Base-by-base conservation (phyloP, 2,329 filamentous ascomycete genomes). In the Colletotrichum sp. region DNA sequence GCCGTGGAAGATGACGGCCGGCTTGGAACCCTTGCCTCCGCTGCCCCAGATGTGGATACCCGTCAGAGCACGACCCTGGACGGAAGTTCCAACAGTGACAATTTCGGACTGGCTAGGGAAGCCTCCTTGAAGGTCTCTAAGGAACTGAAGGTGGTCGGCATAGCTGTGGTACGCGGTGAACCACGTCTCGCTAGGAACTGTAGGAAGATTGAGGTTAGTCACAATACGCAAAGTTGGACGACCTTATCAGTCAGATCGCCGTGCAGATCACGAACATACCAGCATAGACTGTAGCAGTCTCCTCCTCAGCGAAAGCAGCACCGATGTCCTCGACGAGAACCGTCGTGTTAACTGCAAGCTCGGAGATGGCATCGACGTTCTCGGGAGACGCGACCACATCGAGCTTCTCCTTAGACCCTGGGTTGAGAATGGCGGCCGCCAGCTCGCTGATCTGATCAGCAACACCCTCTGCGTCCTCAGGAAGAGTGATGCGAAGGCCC, bases 21-120 rank as follows among this genome's bases (percentile, higher is more conserved):
- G 89, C 77, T 89, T 90, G 26, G 79, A 82, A 32, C 88, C 87
- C 66, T 84, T 85, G 2, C 86, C 86, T 3, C 80, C 80, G 64
- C 79, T 84, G 4, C 90, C 90, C 82, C 86, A 92, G 75, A 92
- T 84, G 76, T 92, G 90, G 49, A 92, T 84, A 1, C 93, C 95
- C 10, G 90, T 89, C 70, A 96, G 95, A 73, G 83, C 76, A 44
- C 88, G 85, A 3, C 87, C 88, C 71, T 89, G 81, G 49, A 84
- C 81, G 0, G 89, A 89, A 18, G 81, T 85, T 3, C 90, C 90
- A 3, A 87, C 83, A 5, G 83, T 85, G 44, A 92, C 85, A n/a
- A 90, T 82, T 66, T 89, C 85, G 0, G 90, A 85, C 75, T 89
- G 87, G 32, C 77, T 77, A 5, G 88, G 82, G 72, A 88, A 87